phyloP scores from a whole-genome alignment of 2,329 filamentous ascomycete genomes.

The Arthrobotrys musiformis region DNA sequence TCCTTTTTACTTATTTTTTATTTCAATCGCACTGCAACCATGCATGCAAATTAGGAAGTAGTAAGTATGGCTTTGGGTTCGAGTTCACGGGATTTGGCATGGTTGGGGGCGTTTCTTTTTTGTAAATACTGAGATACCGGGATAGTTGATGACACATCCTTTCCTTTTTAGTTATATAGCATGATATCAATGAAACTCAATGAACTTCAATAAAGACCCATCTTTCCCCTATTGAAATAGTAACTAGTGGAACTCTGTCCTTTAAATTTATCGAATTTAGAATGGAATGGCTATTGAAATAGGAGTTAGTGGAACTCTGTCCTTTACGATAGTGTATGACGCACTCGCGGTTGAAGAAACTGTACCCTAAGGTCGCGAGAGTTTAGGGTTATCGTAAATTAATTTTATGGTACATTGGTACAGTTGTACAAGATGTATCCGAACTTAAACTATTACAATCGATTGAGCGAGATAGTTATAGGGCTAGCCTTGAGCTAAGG shows the following conservation, averaged over 20 bases:
- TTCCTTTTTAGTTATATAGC: neutral
- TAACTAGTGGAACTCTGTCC: too few relatives aligned
- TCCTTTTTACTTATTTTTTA: neutral
- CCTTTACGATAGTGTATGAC: too few relatives aligned
- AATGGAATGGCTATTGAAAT: neutral
- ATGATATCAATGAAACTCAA: conserved; percentile 17
- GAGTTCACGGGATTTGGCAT: conserved; percentile 27
- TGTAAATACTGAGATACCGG: conserved; percentile 40
- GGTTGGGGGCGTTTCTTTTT: conserved; percentile 51
- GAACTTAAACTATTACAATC: neutral
- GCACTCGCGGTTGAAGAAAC: too few relatives aligned
- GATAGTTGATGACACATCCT: conserved; percentile 19
- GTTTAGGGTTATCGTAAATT: too few relatives aligned
- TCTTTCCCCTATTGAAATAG: neutral
- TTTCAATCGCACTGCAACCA: neutral
- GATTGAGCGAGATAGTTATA: conserved; percentile 4
- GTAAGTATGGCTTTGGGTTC: conserved; percentile 15
- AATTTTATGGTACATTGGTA: too few relatives aligned
- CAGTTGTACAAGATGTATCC: neutral
- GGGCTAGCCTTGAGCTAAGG: conserved; percentile 2
- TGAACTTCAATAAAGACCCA: neutral
- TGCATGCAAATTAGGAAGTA: conserved; percentile 17
- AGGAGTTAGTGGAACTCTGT: too few relatives aligned
- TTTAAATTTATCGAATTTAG: neutral
- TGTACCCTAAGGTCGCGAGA: too few relatives aligned